Evolutionary conservation across 2,329 filamentous ascomycete genomes (phyloP).

Genomic region (Sporothrix curviconia): DNA sequence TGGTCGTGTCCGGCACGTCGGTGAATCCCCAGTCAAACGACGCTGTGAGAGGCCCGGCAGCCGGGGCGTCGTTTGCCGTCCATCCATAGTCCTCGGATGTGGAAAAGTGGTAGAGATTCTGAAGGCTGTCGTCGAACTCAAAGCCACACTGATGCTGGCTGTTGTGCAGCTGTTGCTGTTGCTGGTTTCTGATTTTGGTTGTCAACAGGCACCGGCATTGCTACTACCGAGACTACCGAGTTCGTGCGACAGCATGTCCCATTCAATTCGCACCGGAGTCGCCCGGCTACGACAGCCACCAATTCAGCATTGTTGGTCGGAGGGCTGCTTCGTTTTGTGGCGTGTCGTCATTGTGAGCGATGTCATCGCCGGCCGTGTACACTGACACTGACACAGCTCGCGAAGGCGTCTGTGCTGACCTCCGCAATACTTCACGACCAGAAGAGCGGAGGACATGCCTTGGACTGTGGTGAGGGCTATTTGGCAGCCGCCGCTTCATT

Average conservation of each 20-base stretch:
- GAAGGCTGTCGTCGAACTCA: neutral
- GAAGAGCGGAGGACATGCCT: neutral
- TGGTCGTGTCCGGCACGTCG: neutral
- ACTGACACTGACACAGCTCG: neutral
- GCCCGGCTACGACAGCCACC: neutral
- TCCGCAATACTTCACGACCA: neutral
- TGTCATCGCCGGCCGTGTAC: neutral
- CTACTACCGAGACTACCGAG: neutral
- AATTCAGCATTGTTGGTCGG: too few species aligned
- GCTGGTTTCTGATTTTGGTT: too few species aligned
- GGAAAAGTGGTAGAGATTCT: neutral
- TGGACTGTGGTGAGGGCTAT: too few species aligned
- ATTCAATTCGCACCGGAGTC: neutral
- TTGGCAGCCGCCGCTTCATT: too few species aligned
- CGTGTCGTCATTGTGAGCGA: too few species aligned
- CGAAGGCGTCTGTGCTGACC: neutral
- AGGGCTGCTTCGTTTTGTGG: neutral
- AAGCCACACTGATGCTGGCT: neutral
- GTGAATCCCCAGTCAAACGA: conserved; percentile 6
- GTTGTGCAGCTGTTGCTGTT: neutral
- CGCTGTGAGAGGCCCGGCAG: neutral
- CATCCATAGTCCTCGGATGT: neutral
- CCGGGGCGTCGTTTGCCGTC: neutral
- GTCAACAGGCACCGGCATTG: neutral
- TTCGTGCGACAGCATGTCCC: neutral